A percentile compares a stretch with the other conserved stretches of the same genome.
Evolutionary conservation across 2,329 filamentous ascomycete genomes (phyloP).

Genomic region (Colletotrichum chrysophilum): DNA sequence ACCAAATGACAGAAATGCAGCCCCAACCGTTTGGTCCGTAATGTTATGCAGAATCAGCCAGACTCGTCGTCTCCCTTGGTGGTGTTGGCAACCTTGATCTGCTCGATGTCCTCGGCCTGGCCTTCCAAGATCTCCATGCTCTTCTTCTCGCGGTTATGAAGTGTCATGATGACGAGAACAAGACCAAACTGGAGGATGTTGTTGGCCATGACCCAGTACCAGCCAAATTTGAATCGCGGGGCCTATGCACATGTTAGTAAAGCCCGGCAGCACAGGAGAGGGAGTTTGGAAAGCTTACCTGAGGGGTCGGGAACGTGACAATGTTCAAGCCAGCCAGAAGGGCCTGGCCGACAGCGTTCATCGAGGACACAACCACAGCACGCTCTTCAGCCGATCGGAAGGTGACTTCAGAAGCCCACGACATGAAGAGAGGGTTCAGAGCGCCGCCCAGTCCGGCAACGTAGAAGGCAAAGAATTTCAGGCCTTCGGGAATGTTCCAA

Average conservation of each 20-base stretch:
- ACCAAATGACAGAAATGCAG: not conserved
- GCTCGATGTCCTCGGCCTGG: not conserved
- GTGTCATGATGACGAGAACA: slow-evolving; percentile 12
- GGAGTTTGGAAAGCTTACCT: not conserved
- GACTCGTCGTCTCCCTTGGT: not conserved
- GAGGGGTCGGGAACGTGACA: not conserved
- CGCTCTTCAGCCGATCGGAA: not conserved
- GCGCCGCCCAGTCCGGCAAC: slow-evolving; percentile 29
- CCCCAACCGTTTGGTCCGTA: not conserved
- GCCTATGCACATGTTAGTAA: not conserved
- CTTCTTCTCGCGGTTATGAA: slow-evolving; percentile 8
- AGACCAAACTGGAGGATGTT: not conserved
- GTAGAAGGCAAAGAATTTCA: slow-evolving; percentile 57
- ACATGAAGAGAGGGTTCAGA: not conserved
- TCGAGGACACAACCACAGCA: not conserved
- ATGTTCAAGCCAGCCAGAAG: slow-evolving; percentile 3
- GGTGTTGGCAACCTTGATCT: not conserved
- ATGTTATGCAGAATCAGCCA: not conserved
- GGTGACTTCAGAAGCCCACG: slow-evolving; percentile 3
- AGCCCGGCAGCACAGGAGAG: rapidly evolving
- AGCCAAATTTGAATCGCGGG: slow-evolving; percentile 1
- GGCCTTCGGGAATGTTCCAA: slow-evolving; percentile 60
- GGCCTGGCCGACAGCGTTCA: not conserved
- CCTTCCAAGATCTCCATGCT: slow-evolving; percentile 3
- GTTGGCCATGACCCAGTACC: slow-evolving; percentile 9